Evolutionary conservation across 1,284 basidiomycete genomes (phyloP), one percentile per base, ranked within the genome.

Genomic region (Porogramme epimiltina): DNA sequence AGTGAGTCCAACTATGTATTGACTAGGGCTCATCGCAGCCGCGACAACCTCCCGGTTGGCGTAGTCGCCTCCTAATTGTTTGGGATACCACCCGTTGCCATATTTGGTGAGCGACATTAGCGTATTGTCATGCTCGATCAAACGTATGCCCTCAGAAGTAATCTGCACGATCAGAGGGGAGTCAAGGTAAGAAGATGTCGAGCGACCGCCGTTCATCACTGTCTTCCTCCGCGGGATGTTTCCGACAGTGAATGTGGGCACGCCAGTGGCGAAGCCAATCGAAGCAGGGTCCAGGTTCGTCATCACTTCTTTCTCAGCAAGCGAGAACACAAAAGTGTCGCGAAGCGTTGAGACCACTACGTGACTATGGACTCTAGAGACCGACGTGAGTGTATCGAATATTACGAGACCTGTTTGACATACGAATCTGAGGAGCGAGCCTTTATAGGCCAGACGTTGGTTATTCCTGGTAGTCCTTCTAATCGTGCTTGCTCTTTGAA

Each of bases 151-250:
- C 4, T 69, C 70, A 1, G 81, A 68, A 0, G 88, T 89, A 10
- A 94, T 87, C 66, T 95, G 93, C 0, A 91, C 77, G 0, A 89
- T 74, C 8, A 79, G 67, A 23, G 76, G 68, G 0, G 82, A 85
- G 51, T 83, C 74, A 3, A 63, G 60, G 51, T 89, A 89, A 3
- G 60, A 63, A 0, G 71, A 71, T 19, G 55, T 59, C 2, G 56
- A 56, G 22, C 66, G 66, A 2, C 69, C 54, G 9, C 54, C 53
- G 26, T 19, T 49, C 56, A 50, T 64, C 50, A 37, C 63, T 47
- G 33, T 61, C 62, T 56, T 59, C 64, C 72, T 67, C 62, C 70
- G 60, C 55, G 73, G 66, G 31, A 90, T 70, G 58, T 90, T 85
- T 1, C 77, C 75, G 13, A 88, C 77, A 0, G 84, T 83, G 4